Evolutionary conservation across 2,329 filamentous ascomycete species (phyloP), one percentile per base, ranked within the genome.

Genomic region (Trichoderma sp.): DNA sequence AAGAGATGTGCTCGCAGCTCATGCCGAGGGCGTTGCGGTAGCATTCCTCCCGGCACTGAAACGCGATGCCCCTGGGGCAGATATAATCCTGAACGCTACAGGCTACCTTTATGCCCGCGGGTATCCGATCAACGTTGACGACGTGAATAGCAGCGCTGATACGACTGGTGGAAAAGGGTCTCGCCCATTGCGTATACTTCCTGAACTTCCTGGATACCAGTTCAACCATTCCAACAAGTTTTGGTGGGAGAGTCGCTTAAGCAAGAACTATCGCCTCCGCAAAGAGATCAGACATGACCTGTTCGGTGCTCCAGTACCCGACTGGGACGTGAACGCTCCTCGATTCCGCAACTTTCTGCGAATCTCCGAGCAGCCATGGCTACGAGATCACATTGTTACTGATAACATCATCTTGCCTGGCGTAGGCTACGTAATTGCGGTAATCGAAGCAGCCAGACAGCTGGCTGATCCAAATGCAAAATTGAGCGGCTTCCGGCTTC

Each of bases 201-300:
- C 75, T 4, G 78, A 75, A 66, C 74, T 84, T 26, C 82, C 82
- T 1, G 72, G 76, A 0, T 83, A 83, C 64, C 75, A 75, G 4
- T 84, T 80, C 79, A 79, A 80, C 34, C 80, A 83, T 66, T 73
- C 74, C 47, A 77, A 77, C 6, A 75, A 68, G 58, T 79, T 80
- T 71, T 82, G 80, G 77, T 68, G 73, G 59, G 78, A 79, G 74
- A 76, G 78, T 2, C 77, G 78, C 8, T 71, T 77, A 6, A 78
- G 76, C 47, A 67, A 73, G 11, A 76, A 78, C 28, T 77, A 77
- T 68, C 76, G 80, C 11, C 74, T 78, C 65, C 76, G 80, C 11
- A 73, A 73, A 50, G 76, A 79, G 55, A 75, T 79, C 0, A 76
- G 80, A 0, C 81, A 83, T 58, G 82, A 85, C 68, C 75, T 86